Conservation (phyloP, 441 rosid genomes). For the Syzygium malaccense region DNA sequence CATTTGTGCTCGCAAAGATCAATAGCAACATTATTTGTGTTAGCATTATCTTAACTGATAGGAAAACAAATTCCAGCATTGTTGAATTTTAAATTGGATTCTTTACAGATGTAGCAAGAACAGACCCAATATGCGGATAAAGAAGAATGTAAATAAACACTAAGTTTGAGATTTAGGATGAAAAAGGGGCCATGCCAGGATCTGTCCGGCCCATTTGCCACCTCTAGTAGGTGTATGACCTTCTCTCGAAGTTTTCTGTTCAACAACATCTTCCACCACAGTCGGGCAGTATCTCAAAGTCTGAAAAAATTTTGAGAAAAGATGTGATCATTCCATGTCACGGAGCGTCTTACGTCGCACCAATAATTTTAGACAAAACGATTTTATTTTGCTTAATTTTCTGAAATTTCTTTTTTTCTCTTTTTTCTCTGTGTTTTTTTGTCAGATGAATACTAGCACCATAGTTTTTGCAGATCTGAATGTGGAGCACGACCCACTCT, state of each 20-base stretch:
- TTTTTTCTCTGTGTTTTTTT: too few relatives aligned
- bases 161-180: background rate
- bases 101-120: background rate
- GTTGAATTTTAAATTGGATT: background rate
- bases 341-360: accelerated
- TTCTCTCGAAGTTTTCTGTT: background rate
- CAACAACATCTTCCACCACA: background rate
- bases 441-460: background rate
- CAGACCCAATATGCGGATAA: background rate
- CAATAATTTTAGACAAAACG: background rate
- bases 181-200: background rate
- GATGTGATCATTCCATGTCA: accelerated
- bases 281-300: background rate
- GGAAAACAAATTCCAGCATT: background rate
- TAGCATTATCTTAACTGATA: background rate
- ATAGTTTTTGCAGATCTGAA: background rate
- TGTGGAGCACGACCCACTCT: background rate
- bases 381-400: background rate
- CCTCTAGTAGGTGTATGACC: background rate
- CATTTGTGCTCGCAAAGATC: background rate
- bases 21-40: background rate
- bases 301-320: background rate
- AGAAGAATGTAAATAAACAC: background rate
- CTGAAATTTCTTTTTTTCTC: background rate
- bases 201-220: background rate